Base-by-base conservation (phyloP, 2,329 filamentous ascomycete species). In the Aspergillus pseudotamarii region DNA sequence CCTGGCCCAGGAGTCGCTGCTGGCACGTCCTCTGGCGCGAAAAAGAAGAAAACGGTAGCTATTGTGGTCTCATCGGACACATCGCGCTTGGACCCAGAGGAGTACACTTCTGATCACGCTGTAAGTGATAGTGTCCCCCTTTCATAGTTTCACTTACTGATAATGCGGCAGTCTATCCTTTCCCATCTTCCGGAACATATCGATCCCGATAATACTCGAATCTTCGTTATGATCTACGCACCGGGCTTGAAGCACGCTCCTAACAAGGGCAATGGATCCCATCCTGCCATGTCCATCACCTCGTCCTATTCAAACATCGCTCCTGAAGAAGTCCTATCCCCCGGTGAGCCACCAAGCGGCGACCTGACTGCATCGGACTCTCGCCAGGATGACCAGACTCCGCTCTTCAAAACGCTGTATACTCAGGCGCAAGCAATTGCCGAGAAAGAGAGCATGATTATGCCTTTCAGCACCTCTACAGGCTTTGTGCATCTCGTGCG, bases 291-390 rank as follows among this genome's bases (percentile, higher is more conserved):
- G 79, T 83, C 87, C 76, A 80, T 96, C 83, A 76, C 86, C 84
- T 96, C 92, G 58, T 96, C 93, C 5, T 97, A 93, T 81, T 93
- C 92, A 68, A 93, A 95, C 79, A 95, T 97, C 76, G 89, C 86
- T 65, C 86, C 87, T 70, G 87, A 91, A 68, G 89, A 94, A 78
- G 89, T 86, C 57, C 67, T 70, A 5, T 73, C 72, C 5, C 71
- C 75, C 6, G 72, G 69, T 28, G 72, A 77, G 46, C 53, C 71
- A 53, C 73, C 80, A 14, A 87, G 87, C 73, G 88, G 83, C 65
- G 84, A 86, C 8, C 65, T 87, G 82, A 86, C 66, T 32, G 64
- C 64, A 3, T 51, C 65, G 19, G 66, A 68, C 14, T 53, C 65
- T 57, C 59, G 61, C 58, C 61, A 61, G 53, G 78, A 80, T 71